Percentiles rank a stretch among this genome's conserved stretches.
Conservation (phyloP, 805 yeast species). For the Hanseniaspora pseudoguilliermondii region DNA sequence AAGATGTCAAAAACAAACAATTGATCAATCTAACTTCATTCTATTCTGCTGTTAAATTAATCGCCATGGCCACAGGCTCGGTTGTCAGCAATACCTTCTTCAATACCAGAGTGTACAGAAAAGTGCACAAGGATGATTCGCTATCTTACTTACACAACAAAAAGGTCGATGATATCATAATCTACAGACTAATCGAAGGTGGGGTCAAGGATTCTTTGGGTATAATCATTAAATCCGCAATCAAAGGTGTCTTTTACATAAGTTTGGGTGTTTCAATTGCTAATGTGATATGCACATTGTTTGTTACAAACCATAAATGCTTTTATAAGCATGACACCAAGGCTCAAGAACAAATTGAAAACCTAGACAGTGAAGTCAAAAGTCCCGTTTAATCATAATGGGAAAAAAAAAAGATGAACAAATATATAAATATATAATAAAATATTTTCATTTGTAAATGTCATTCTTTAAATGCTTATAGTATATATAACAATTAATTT, state of each 20-base stretch:
- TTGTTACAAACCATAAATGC: slow-evolving; percentile 17
- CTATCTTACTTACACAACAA: slow-evolving; percentile 3
- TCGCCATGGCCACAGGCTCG: slow-evolving; percentile 23
- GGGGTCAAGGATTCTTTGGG: slow-evolving; percentile 13
- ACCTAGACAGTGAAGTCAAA: neutral
- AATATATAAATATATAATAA: too few relatives aligned
- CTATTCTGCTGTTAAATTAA: slow-evolving; percentile 19
- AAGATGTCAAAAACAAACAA: slow-evolving; percentile 16
- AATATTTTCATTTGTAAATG: too few relatives aligned
- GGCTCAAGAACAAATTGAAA: neutral
- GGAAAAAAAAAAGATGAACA: too few relatives aligned
- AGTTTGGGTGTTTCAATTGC: slow-evolving; percentile 17
- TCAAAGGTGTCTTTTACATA: slow-evolving; percentile 20
- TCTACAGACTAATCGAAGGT: slow-evolving; percentile 16
- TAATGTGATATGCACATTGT: slow-evolving; percentile 16
- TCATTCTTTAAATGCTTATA: neutral
- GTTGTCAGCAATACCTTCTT: slow-evolving; percentile 20
- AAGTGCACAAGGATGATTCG: slow-evolving; percentile 8
- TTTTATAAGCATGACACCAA: neutral
- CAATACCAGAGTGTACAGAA: slow-evolving; percentile 17
- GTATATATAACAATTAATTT: slow-evolving; percentile 23
- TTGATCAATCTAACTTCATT: slow-evolving; percentile 21
- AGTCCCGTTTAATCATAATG: neutral
- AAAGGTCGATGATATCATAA: slow-evolving; percentile 17
- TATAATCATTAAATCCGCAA: slow-evolving; percentile 16